Conservation (phyloP, 345 rosid genomes). For the rapeseed (Brassica napus) region Da-Ae NC_063436.1:20525501-20526000, state of each 20-base stretch:
- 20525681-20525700: conserved; percentile 46
- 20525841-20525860: background rate
- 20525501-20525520: conserved; percentile 47
- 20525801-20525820: background rate
- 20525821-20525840: background rate
- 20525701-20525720: conserved; percentile 73
- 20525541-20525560: conserved; percentile 42
- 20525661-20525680: conserved; percentile 48
- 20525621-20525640: conserved; percentile 33
- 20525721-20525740: conserved; percentile 46
- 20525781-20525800: background rate
- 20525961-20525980: background rate
- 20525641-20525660: conserved; percentile 51
- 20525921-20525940: background rate
- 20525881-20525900: background rate
- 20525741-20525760: background rate
- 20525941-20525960: background rate
- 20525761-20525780: background rate
- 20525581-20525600: conserved; percentile 50
- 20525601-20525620: conserved; percentile 34
- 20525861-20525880: background rate
- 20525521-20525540: conserved; percentile 32
- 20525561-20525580: conserved; percentile 54
- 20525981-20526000: background rate
- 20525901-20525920: background rate